Conservation (phyloP, 2,329 filamentous ascomycete genomes). For the Cordyceps militaris region DNA sequence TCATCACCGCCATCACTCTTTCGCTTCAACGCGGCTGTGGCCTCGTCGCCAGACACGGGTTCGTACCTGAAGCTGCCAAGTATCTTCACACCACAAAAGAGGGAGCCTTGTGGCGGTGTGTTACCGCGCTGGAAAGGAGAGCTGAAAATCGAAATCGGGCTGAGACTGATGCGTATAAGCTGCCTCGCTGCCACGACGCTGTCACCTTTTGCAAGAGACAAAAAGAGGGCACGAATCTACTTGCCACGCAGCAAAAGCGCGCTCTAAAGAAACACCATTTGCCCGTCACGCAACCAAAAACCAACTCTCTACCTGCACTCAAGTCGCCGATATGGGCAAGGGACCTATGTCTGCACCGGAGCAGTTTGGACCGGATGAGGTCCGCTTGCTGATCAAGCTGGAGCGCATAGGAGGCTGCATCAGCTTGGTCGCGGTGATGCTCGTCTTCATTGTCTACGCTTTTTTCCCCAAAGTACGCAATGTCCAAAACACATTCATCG, state of each 20-base stretch:
- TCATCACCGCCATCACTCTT: not conserved
- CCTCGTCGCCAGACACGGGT: not conserved
- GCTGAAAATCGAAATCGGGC: not conserved
- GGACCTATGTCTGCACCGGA: slow-evolving; percentile 15
- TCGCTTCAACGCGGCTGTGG: not conserved
- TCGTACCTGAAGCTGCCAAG: not conserved
- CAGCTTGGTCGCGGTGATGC: slow-evolving; percentile 43
- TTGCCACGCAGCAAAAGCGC: no score
- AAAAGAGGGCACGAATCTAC: not conserved
- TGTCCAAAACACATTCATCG: slow-evolving; percentile 55
- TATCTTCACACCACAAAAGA: not conserved
- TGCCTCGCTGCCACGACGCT: not conserved
- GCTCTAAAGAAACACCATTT: no score
- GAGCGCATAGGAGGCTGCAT: slow-evolving; percentile 48
- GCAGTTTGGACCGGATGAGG: slow-evolving; percentile 29
- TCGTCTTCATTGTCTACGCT: slow-evolving; percentile 47
- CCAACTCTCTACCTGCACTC: not conserved
- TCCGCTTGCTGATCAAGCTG: slow-evolving; percentile 37
- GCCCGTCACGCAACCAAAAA: not conserved
- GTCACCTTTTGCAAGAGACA: not conserved
- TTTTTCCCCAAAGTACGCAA: slow-evolving; percentile 46
- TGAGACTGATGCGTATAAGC: not conserved
- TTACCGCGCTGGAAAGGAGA: not conserved
- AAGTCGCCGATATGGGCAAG: slow-evolving; percentile 1
- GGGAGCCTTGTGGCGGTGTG: not conserved